Evolutionary conservation across 1,284 basidiomycete genomes (phyloP).

Genomic region (Polyporus tsugae): DNA sequence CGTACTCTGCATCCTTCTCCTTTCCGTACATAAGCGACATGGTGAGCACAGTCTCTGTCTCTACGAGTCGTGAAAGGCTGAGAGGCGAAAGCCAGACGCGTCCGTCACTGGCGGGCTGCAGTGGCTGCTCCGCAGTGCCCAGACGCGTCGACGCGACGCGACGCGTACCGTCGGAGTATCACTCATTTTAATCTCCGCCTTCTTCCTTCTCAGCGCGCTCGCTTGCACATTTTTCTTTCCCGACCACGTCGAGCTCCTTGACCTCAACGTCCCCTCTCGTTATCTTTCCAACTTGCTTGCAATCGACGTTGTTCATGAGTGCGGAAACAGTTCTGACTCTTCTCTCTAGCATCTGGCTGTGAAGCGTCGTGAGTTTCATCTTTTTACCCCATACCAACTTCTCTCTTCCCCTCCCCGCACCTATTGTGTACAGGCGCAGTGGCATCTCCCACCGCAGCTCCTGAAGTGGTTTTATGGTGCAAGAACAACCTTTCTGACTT

Average conservation of each 20-base stretch:
- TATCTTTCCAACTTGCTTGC: not conserved
- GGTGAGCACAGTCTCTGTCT: conserved; percentile 17
- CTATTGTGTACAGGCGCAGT: conserved; percentile 48
- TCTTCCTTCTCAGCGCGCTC: not conserved
- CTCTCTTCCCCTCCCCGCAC: conserved; percentile 30
- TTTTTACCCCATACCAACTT: not conserved
- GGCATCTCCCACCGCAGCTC: conserved; percentile 42
- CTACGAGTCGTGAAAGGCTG: not conserved
- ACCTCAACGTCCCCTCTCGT: not conserved
- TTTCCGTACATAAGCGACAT: conserved; percentile 77
- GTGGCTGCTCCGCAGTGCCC: not conserved
- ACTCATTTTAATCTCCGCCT: conserved; percentile 34
- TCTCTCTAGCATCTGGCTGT: not conserved
- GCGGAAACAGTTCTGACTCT: not conserved
- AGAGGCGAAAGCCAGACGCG: conserved; percentile 6
- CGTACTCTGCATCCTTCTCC: conserved; percentile 63
- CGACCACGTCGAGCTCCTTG: not conserved
- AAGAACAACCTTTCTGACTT: conserved; percentile 37
- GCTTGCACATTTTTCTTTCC: not conserved
- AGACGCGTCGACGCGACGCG: conserved; percentile 30
- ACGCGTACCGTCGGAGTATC: conserved; percentile 35
- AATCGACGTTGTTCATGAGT: not conserved
- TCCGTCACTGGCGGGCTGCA: not conserved
- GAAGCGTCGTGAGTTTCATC: not conserved
- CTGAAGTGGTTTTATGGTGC: conserved; percentile 47